A percentile compares a stretch with the other conserved stretches of the same genome.
Evolutionary conservation across 257 asterid species (phyloP).

Genomic region (Solanum corneliomulleri): DNA sequence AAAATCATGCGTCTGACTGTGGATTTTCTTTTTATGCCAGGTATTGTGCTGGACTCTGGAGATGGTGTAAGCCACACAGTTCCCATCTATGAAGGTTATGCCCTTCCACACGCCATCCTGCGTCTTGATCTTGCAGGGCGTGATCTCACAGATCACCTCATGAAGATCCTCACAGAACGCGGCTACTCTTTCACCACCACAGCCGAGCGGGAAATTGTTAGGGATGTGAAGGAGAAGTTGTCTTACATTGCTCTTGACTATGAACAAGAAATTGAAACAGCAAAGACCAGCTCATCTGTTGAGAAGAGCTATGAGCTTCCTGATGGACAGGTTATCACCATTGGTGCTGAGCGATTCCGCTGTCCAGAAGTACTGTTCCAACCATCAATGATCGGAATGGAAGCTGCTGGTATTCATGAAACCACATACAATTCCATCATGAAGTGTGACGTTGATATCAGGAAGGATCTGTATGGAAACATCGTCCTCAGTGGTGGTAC

Average conservation of each 20-base stretch:
- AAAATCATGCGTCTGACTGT: neutral
- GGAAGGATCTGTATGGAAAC: constrained; percentile 22
- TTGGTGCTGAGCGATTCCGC: constrained; percentile 28
- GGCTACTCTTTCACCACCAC: constrained; percentile 19
- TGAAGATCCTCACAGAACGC: constrained; percentile 18
- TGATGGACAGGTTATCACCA: constrained; percentile 19
- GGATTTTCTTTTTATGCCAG: neutral
- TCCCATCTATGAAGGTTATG: constrained; percentile 22
- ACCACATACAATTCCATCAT: constrained; percentile 24
- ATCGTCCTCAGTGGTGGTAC: constrained; percentile 23
- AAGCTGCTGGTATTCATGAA: constrained; percentile 21
- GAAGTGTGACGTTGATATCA: constrained; percentile 25
- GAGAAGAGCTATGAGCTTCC: constrained; percentile 23
- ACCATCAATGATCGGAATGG: constrained; percentile 30
- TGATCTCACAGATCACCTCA: constrained; percentile 19
- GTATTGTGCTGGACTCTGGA: constrained; percentile 20
- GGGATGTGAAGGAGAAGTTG: constrained; percentile 16
- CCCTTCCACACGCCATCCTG: constrained; percentile 12
- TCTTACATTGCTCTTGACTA: constrained; percentile 17
- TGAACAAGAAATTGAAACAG: constrained; percentile 23
- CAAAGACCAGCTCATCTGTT: constrained; percentile 19
- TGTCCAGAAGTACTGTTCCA: constrained; percentile 32
- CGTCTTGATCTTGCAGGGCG: constrained; percentile 17
- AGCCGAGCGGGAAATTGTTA: constrained; percentile 19
- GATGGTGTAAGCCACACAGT: constrained; percentile 25